Evolutionary conservation across 768 basidiomycete genomes (phyloP).

Genomic region (Phaffia tasmanica): DNA sequence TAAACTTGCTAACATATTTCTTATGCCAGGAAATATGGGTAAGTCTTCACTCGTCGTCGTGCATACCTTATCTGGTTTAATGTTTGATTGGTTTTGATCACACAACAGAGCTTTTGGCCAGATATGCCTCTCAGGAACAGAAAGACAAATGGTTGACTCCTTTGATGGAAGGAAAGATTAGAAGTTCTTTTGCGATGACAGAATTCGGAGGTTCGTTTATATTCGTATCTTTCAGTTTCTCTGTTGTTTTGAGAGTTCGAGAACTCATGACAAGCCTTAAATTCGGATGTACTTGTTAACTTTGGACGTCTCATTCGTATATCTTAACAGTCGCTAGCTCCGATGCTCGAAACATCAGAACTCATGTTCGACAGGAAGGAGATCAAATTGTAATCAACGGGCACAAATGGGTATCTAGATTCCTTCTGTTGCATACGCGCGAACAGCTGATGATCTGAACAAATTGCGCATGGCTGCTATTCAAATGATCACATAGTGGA

Average conservation of each 20-base stretch:
- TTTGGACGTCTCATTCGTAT: conserved; percentile 16
- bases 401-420: conserved; percentile 68
- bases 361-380: conserved; percentile 70
- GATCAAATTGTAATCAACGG: conserved; percentile 86
- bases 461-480: not conserved
- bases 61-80: not conserved
- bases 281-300: not conserved
- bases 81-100: not conserved
- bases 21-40: conserved; percentile 88
- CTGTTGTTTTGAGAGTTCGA: not conserved
- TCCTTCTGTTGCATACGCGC: not conserved
- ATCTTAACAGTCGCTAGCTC: conserved; percentile 64
- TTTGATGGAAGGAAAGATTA: conserved; percentile 80
- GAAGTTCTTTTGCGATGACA: conserved; percentile 87
- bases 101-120: conserved; percentile 77
- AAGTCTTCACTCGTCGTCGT: conserved; percentile 29
- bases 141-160: conserved; percentile 82
- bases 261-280: too few relatives aligned
- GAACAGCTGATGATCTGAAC: not conserved
- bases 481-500: conserved; percentile 54
- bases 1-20: too few relatives aligned
- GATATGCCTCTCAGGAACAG: conserved; percentile 82
- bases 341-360: conserved; percentile 87
- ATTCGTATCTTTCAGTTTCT: not conserved
- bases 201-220: conserved; percentile 62